Evolutionary conservation across 805 yeast genomes (phyloP).

Genomic region (Saccharomyces eubayanus): DNA sequence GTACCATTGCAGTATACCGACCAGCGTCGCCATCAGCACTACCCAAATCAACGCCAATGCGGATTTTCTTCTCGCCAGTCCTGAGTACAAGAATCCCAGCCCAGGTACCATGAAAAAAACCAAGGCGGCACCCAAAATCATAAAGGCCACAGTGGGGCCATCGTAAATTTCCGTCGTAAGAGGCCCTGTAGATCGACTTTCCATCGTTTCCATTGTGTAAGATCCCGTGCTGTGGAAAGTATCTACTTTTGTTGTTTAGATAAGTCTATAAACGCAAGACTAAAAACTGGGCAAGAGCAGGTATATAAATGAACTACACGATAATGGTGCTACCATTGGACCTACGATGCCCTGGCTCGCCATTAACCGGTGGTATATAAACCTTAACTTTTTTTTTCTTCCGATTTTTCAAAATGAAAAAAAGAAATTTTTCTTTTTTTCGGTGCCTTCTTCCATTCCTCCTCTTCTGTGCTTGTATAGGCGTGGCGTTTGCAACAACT

Average conservation of each 20-base stretch:
- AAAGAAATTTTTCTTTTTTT: neutral
- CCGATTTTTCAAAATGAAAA: neutral
- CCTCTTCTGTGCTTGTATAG: neutral
- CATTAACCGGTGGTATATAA: neutral
- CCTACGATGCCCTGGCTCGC: neutral
- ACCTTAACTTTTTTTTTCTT: neutral
- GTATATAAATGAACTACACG: neutral
- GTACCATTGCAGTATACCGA: conserved; percentile 85
- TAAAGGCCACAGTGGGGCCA: conserved; percentile 37
- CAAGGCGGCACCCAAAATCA: conserved; percentile 52
- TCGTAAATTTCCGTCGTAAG: conserved; percentile 31
- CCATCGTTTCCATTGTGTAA: neutral
- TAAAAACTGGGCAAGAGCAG: neutral
- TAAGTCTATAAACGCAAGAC: neutral
- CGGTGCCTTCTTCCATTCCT: neutral
- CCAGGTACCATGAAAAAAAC: conserved; percentile 91
- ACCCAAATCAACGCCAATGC: conserved; percentile 79
- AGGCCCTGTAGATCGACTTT: neutral
- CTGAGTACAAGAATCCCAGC: conserved; percentile 80
- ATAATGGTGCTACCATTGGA: neutral
- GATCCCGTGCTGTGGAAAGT: neutral
- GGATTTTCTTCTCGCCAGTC: conserved; percentile 75
- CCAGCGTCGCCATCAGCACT: conserved; percentile 54
- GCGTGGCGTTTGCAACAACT: neutral
- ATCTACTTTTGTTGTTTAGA: neutral